A percentile compares a stretch with the other conserved stretches of the same genome.
These are phyloP conservation scores for Artemisia argyi DNA, from an alignment of 129 eudicot species.

Conservation along the genomic window DNA sequence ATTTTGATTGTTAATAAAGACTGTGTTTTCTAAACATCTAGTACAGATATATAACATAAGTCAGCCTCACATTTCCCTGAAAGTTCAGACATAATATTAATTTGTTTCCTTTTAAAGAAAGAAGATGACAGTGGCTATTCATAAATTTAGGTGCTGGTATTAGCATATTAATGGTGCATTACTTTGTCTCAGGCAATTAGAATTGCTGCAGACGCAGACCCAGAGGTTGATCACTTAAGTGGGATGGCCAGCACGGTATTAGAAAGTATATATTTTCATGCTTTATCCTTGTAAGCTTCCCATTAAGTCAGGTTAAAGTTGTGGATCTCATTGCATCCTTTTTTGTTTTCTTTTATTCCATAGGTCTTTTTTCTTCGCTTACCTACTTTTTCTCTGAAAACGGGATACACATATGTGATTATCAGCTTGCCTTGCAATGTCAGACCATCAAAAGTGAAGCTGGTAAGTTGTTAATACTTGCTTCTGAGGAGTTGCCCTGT, in stretches of 20 bases:
- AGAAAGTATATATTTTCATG: slow-evolving; percentile 56
- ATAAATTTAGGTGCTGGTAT: too few species aligned
- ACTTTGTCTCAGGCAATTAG: slow-evolving; percentile 60
- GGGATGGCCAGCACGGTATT: slow-evolving; percentile 61
- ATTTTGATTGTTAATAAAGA: too few species aligned
- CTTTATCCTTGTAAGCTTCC: slow-evolving; percentile 11
- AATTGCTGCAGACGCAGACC: slow-evolving; percentile 83
- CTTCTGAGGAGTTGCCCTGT: slow-evolving; percentile 41
- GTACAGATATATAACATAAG: too few species aligned
- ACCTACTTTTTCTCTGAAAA: slow-evolving; percentile 65
- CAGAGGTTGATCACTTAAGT: slow-evolving; percentile 50
- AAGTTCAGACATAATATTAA: too few species aligned
- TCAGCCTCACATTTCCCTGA: too few species aligned
- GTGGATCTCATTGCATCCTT: too few species aligned
- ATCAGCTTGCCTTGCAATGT: slow-evolving; percentile 61
- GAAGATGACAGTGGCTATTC: too few species aligned
- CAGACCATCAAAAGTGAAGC: slow-evolving; percentile 42
- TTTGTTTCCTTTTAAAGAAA: too few species aligned
- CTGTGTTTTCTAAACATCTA: too few species aligned
- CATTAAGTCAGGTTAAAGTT: slow-evolving; percentile 3
- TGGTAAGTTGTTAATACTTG: slow-evolving; percentile 50
- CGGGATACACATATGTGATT: slow-evolving; percentile 68
- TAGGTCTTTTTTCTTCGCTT: slow-evolving; percentile 77
- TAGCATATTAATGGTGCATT: too few species aligned
- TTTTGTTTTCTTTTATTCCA: slow-evolving; percentile 10